Evolutionary conservation across 768 basidiomycete species (phyloP).

Genomic region (Boletus sp.): DNA sequence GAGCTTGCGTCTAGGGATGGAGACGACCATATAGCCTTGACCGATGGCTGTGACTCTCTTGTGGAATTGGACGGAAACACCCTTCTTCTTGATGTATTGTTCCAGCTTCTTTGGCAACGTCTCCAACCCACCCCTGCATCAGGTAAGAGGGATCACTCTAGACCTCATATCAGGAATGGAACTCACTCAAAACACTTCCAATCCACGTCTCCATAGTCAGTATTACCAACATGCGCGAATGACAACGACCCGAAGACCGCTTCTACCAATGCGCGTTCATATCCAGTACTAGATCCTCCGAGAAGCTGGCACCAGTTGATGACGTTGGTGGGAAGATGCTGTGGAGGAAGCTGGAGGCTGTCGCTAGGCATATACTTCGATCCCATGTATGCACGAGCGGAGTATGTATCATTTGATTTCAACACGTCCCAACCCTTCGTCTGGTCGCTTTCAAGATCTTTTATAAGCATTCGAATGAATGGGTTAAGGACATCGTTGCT

Average conservation of each 20-base stretch:
- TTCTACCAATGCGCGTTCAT: conserved; percentile 35
- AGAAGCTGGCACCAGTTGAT: conserved; percentile 36
- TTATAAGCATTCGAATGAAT: conserved; percentile 21
- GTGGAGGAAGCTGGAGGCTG: conserved; percentile 15
- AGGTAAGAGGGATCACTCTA: not conserved
- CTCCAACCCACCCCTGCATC: conserved; percentile 23
- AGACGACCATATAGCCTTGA: conserved; percentile 1
- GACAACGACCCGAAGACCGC: conserved; percentile 31
- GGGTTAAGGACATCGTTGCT: conserved; percentile 17
- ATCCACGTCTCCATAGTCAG: conserved; percentile 13
- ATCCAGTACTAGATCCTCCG: conserved; percentile 30
- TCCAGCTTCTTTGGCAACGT: conserved; percentile 25
- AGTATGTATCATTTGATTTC: conserved; percentile 30
- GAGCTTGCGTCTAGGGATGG: not conserved
- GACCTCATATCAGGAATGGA: not conserved
- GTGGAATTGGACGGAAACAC: conserved; percentile 10
- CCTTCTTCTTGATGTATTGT: conserved; percentile 7
- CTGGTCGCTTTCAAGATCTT: conserved; percentile 15
- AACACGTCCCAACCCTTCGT: conserved; percentile 27
- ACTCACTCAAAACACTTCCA: conserved; percentile 35
- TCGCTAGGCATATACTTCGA: conserved; percentile 26
- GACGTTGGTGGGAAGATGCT: conserved; percentile 17
- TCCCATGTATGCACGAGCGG: conserved; percentile 26
- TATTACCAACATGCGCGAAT: conserved; percentile 14
- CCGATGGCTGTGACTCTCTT: conserved; percentile 22